Base-by-base conservation (phyloP, 495 filamentous ascomycete species). In the Neurospora sp. region DNA sequence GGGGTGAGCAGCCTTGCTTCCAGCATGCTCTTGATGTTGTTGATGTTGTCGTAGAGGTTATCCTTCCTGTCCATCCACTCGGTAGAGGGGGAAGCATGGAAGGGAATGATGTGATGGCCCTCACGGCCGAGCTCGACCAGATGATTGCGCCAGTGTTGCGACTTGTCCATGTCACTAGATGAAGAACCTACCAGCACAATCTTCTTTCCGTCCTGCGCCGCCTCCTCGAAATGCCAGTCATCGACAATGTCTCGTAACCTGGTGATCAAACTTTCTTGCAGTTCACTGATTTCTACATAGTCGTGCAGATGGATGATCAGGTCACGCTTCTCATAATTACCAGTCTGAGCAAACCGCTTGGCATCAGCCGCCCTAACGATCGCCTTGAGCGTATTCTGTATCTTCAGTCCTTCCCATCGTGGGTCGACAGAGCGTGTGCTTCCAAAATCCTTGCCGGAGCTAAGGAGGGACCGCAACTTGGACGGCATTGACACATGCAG, bases 291-390 rank as follows among this genome's bases (percentile, higher is more conserved):
- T 59, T 96, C 92, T 37, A 89, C 88, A 77, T 93, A 93, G 78
- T 97, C 94, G 76, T 91, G 88, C 11, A 98, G 81, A 69, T 94
- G 91, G 10, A 99, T 83, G 73, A 98, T 93, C 1, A 86, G 77
- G 59, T 77, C 76, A 46, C 78, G 77, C 11, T 79, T 72, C 39
- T 39, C 10, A 27, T 27, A 46, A 10, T 69, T 54, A 39, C 59
- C n/a, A 23, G 9, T 37, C 54, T 27, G 35, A 12, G 69, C 27
- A 37, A 70, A 44, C 66, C 76, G 71, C 54, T 79, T 78, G n/a
- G 72, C 73, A 46, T 80, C 77, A 8, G 78, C 81, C 14, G 78
- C 76, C 38, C 72, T 71, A 4, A 85, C 71, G 12, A 87, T 72
- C 44, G 81, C 77, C 16, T 85, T 82, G 66, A 87, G 44, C 6